Evolutionary conservation across 495 filamentous ascomycete species (phyloP).

Genomic region (Hypoxylon fragiforme): DNA sequence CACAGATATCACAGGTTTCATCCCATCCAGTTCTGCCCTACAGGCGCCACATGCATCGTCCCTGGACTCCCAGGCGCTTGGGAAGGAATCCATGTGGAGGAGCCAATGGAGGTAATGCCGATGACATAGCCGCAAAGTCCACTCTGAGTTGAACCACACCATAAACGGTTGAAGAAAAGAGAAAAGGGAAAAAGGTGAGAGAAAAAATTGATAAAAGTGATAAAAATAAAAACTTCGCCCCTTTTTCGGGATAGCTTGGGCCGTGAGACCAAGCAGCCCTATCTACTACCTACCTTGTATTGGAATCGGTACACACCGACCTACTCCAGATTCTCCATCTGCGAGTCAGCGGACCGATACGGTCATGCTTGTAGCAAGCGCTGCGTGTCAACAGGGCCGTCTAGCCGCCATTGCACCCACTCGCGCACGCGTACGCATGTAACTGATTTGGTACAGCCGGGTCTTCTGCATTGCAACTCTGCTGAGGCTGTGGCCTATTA

Average conservation of each 20-base stretch:
- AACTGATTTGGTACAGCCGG: slow-evolving; percentile 10
- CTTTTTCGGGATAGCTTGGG: slow-evolving; percentile 27
- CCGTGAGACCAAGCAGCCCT: slow-evolving; percentile 30
- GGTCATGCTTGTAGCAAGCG: slow-evolving; percentile 10
- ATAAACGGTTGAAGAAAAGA: too few species aligned
- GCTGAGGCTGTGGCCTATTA: slow-evolving; percentile 21
- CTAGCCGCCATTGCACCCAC: slow-evolving; percentile 8
- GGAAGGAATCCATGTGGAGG: slow-evolving; percentile 29
- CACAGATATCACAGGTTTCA: slow-evolving; percentile 2
- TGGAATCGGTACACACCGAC: slow-evolving; percentile 24
- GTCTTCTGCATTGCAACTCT: slow-evolving; percentile 23
- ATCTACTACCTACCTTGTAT: too few species aligned
- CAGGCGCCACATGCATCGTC: slow-evolving; percentile 33
- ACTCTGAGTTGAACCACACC: slow-evolving; percentile 2
- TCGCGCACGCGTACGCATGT: slow-evolving; percentile 5
- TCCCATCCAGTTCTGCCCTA: slow-evolving; percentile 28
- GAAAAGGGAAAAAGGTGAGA: too few species aligned
- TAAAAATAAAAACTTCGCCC: slow-evolving; percentile 25
- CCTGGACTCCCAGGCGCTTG: slow-evolving; percentile 32
- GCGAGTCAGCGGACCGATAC: slow-evolving; percentile 32
- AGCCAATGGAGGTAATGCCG: slow-evolving; percentile 38
- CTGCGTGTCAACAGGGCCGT: slow-evolving; percentile 12
- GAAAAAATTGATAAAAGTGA: not conserved
- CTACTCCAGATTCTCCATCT: slow-evolving; percentile 23
- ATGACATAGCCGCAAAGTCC: slow-evolving; percentile 33